Percentiles rank a stretch among this genome's conserved stretches.
Conservation (phyloP, 164 flowering plant species). For the Nelumbo lutea region DNA sequence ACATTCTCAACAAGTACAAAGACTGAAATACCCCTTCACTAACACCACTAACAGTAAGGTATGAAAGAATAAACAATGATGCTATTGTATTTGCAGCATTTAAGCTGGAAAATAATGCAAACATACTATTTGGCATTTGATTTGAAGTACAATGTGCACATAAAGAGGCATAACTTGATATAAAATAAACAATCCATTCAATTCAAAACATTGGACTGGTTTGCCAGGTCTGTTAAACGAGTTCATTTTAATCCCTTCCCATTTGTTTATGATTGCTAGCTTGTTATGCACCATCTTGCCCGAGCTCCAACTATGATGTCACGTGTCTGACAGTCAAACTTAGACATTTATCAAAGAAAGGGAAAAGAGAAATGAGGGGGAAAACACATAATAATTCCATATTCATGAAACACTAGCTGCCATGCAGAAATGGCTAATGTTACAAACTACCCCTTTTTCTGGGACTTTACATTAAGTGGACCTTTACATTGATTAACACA, state of each 20-base stretch:
- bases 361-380: neutral
- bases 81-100: no score
- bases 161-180: neutral
- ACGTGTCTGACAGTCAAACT: neutral
- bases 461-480: neutral
- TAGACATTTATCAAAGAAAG: neutral
- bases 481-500: neutral
- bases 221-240: neutral
- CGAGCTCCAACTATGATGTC: neutral
- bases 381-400: neutral
- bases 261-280: neutral
- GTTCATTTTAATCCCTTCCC: neutral
- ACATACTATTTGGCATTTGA: no score
- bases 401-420: neutral
- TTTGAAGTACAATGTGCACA: no score
- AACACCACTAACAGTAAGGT: no score
- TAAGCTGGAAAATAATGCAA: no score
- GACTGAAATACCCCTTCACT: no score
- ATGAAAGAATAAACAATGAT: no score
- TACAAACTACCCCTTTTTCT: conserved; percentile 2
- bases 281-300: neutral
- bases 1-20: no score
- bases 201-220: neutral
- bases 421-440: neutral
- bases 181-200: neutral